These are phyloP conservation scores for Monilinia fructicola DNA, from an alignment of 2,329 filamentous ascomycete genomes.

Conservation along the genomic window DNA sequence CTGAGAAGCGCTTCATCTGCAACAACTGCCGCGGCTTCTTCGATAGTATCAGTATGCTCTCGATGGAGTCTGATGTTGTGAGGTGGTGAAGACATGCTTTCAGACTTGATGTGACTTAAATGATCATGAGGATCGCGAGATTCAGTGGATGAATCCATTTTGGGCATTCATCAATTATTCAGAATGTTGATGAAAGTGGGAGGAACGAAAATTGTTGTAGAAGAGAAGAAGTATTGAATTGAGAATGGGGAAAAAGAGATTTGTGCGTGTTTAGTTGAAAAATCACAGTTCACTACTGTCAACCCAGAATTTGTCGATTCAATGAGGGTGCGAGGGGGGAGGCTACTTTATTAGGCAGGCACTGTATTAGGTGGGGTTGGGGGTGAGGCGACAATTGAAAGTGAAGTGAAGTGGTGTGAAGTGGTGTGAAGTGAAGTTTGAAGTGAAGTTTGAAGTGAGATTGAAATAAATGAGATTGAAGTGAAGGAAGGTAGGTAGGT, in stretches of 20 bases:
- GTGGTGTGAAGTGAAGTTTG: neutral
- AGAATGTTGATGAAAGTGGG: neutral
- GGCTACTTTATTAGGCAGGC: neutral
- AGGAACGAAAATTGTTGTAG: neutral
- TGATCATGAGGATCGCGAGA: neutral
- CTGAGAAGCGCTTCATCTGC: slow-evolving; percentile 31
- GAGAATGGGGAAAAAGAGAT: neutral
- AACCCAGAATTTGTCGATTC: neutral
- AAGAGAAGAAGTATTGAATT: neutral
- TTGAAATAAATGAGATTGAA: too few relatives aligned
- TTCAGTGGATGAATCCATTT: slow-evolving; percentile 12
- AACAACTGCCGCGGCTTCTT: slow-evolving; percentile 31
- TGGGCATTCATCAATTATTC: neutral
- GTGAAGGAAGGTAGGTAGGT: neutral
- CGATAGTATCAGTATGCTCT: slow-evolving; percentile 32
- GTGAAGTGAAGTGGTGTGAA: neutral
- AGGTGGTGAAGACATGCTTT: slow-evolving; percentile 17
- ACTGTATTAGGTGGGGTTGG: too few relatives aligned
- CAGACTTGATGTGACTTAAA: slow-evolving; percentile 12
- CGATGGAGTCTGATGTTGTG: slow-evolving; percentile 26
- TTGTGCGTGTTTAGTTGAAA: neutral
- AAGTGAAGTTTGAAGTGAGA: too few relatives aligned
- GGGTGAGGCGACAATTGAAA: neutral
- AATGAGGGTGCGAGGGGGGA: neutral
- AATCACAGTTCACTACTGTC: neutral